Percentiles rank a stretch among this genome's conserved stretches.
These are phyloP conservation scores for Leccinum solheimii DNA, from an alignment of 1,284 basidiomycete genomes.

Conservation along the genomic window DNA sequence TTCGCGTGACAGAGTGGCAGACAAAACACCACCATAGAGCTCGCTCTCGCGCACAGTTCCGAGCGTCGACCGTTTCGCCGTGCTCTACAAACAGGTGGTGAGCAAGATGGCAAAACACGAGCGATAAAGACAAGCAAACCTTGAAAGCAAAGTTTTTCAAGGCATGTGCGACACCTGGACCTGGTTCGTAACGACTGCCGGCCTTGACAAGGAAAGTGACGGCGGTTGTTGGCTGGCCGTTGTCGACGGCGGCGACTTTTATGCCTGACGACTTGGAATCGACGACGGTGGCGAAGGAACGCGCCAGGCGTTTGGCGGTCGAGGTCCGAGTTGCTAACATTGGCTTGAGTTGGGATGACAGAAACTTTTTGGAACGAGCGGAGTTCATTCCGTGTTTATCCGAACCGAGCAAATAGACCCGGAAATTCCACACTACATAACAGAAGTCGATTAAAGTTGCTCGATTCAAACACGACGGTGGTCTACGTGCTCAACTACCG, in stretches of 20 bases:
- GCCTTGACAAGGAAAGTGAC: conserved; percentile 91
- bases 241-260: conserved; percentile 83
- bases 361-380: conserved; percentile 16
- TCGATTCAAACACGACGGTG: no score
- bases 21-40: conserved; percentile 92
- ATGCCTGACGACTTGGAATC: conserved; percentile 66
- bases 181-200: conserved; percentile 83
- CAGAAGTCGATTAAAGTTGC: no score
- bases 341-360: background rate
- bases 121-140: conserved; percentile 47
- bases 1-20: conserved; percentile 84
- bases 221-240: conserved; percentile 77
- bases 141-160: conserved; percentile 98
- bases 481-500: no score
- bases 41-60: conserved; percentile 92
- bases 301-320: conserved; percentile 56
- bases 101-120: background rate
- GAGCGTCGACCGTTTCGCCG: conserved; percentile 82
- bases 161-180: conserved; percentile 85
- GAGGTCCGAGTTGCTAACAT: conserved; percentile 66
- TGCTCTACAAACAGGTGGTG: conserved; percentile 54
- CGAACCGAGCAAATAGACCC: conserved; percentile 9
- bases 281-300: conserved; percentile 78
- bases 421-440: no score
- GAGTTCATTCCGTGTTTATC: conserved; percentile 35